Evolutionary conservation across 495 filamentous ascomycete genomes (phyloP).

Genomic region (Xylaria flabelliformis): DNA sequence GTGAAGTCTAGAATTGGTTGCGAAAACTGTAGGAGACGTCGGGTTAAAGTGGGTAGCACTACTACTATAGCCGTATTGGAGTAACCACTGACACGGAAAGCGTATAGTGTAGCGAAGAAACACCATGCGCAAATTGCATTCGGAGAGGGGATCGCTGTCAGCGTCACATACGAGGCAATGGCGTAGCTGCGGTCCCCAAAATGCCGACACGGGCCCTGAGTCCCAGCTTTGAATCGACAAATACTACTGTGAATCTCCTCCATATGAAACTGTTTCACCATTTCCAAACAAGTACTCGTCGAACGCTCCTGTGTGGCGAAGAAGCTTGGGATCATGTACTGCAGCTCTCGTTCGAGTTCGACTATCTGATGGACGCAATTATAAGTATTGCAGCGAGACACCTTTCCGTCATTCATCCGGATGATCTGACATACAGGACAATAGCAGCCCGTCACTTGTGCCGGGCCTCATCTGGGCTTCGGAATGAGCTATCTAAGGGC

Average conservation of each 20-base stretch:
- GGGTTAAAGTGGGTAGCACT: slow-evolving; percentile 27
- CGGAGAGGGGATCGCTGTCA: slow-evolving; percentile 22
- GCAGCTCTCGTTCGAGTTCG: slow-evolving; percentile 29
- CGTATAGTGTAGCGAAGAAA: slow-evolving; percentile 24
- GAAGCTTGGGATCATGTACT: slow-evolving; percentile 27
- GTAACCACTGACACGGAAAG: background rate
- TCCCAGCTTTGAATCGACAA: background rate
- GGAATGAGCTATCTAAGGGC: slow-evolving; percentile 20
- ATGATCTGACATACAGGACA: slow-evolving; percentile 19
- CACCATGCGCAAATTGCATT: slow-evolving; percentile 20
- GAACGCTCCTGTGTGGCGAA: slow-evolving; percentile 10
- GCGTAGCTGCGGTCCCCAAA: background rate
- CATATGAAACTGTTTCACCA: slow-evolving; percentile 28
- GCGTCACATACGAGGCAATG: background rate
- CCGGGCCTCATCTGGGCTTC: slow-evolving; percentile 19
- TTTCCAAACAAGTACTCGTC: slow-evolving; percentile 21
- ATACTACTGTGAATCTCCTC: slow-evolving; percentile 18
- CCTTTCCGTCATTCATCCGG: slow-evolving; percentile 16
- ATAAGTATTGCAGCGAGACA: slow-evolving; percentile 26
- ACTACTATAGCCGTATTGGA: background rate
- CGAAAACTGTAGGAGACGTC: slow-evolving; percentile 34
- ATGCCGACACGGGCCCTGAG: background rate
- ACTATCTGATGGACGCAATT: slow-evolving; percentile 28
- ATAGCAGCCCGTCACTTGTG: slow-evolving; percentile 23
- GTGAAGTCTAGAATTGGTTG: slow-evolving; percentile 32